phyloP scores from a whole-genome alignment of 148 eudicot genomes.

The Arctostaphylos glauca region DNA sequence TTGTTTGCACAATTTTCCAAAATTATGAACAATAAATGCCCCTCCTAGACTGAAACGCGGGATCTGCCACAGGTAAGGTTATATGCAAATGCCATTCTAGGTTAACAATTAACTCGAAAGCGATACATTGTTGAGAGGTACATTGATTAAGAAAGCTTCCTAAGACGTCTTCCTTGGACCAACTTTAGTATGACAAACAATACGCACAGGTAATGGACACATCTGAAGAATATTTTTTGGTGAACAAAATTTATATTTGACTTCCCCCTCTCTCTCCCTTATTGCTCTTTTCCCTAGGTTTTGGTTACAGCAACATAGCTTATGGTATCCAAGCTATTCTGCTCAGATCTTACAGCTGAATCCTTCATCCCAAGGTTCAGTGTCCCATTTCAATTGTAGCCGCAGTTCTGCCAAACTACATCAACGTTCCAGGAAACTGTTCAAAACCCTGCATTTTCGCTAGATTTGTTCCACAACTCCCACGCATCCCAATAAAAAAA shows the following conservation, averaged over 20 bases:
- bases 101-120: too few species aligned
- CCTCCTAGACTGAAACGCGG: too few species aligned
- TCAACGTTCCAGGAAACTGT: background rate
- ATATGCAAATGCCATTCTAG: too few species aligned
- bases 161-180: background rate
- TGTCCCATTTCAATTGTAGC: background rate
- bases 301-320: background rate
- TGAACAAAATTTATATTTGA: background rate
- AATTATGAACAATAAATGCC: too few species aligned
- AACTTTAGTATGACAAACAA: background rate
- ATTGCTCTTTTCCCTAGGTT: background rate
- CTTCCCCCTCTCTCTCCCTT: background rate
- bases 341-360: background rate
- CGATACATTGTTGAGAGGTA: background rate
- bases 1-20: too few species aligned
- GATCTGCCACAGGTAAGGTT: too few species aligned
- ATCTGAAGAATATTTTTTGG: background rate
- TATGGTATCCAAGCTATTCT: background rate
- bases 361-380: background rate
- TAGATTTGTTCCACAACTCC: background rate
- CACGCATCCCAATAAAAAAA: constrained; percentile 14
- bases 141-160: background rate
- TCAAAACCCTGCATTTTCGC: background rate
- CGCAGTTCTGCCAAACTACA: background rate
- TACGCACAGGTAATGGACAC: background rate